These are phyloP conservation scores for Cucumis hystrix DNA, from an alignment of 306 rosid species.

Conservation along the genomic window DNA sequence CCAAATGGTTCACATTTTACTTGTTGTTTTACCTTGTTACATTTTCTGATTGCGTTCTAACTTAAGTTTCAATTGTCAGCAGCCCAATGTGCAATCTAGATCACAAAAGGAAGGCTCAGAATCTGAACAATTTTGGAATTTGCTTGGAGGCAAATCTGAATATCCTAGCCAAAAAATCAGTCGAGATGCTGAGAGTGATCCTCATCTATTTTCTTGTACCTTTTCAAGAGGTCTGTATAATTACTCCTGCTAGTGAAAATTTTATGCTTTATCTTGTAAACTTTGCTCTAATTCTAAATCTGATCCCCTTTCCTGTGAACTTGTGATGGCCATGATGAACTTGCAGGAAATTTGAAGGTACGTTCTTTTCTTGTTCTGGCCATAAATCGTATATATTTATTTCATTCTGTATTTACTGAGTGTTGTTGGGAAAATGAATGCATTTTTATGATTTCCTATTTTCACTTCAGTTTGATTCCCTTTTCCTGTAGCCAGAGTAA, in stretches of 20 bases:
- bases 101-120: slow-evolving; percentile 77
- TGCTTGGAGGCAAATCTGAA: slow-evolving; percentile 76
- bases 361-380: slow-evolving; percentile 13
- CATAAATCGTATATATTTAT: not conserved
- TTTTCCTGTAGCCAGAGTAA: not conserved
- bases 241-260: slow-evolving; percentile 6
- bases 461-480: not conserved
- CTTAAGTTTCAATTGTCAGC: slow-evolving; percentile 31
- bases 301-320: slow-evolving; percentile 13
- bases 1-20: not conserved
- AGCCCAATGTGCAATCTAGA: slow-evolving; percentile 80
- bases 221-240: slow-evolving; percentile 46
- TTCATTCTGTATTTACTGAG: not conserved
- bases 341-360: slow-evolving; percentile 76
- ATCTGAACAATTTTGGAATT: slow-evolving; percentile 85
- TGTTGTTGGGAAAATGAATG: not conserved
- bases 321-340: slow-evolving; percentile 17
- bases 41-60: slow-evolving; percentile 17
- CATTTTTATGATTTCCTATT: not conserved
- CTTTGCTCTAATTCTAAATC: slow-evolving; percentile 9
- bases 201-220: slow-evolving; percentile 72
- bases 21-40: slow-evolving; percentile 5
- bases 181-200: slow-evolving; percentile 58
- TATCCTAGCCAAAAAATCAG: slow-evolving; percentile 67
- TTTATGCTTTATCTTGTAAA: slow-evolving; percentile 8